phyloP scores from a whole-genome alignment of 345 rosid species.

The Syzygium grande region DNA sequence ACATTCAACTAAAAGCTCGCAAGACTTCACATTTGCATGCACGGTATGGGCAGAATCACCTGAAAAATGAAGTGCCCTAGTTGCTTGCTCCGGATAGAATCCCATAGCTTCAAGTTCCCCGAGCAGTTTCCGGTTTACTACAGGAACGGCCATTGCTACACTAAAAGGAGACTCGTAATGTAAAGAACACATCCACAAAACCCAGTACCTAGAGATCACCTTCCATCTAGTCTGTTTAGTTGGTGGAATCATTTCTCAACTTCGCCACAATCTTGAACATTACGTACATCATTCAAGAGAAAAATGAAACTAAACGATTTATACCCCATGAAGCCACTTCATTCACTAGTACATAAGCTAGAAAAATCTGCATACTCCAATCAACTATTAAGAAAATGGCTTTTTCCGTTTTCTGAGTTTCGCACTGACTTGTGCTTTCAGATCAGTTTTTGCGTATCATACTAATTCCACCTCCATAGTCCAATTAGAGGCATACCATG shows the following conservation, averaged over 20 bases:
- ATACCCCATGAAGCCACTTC: neutral
- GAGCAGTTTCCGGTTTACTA: constrained; percentile 45
- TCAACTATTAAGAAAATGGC: neutral
- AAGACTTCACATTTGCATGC: neutral
- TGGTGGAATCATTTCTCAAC: neutral
- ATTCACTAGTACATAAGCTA: neutral
- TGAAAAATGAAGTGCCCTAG: constrained; percentile 56
- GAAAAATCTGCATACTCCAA: neutral
- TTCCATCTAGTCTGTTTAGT: neutral
- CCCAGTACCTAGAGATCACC: neutral
- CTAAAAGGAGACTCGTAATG: neutral
- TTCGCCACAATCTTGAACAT: neutral
- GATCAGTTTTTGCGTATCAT: neutral
- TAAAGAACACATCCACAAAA: neutral
- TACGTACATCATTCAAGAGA: neutral
- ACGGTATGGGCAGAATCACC: constrained; percentile 19
- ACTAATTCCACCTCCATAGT: neutral
- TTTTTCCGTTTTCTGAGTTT: neutral
- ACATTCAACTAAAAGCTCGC: neutral
- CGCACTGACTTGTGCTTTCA: neutral
- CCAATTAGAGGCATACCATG: neutral
- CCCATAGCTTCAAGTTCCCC: constrained; percentile 64
- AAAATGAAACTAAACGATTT: neutral
- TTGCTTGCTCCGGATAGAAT: constrained; percentile 48
- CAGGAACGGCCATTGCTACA: constrained; percentile 32